Percentiles rank a stretch among this genome's conserved stretches.
These are phyloP conservation scores for Yamadazyma olivae DNA, from an alignment of 805 yeast genomes.

Conservation along the genomic window DNA sequence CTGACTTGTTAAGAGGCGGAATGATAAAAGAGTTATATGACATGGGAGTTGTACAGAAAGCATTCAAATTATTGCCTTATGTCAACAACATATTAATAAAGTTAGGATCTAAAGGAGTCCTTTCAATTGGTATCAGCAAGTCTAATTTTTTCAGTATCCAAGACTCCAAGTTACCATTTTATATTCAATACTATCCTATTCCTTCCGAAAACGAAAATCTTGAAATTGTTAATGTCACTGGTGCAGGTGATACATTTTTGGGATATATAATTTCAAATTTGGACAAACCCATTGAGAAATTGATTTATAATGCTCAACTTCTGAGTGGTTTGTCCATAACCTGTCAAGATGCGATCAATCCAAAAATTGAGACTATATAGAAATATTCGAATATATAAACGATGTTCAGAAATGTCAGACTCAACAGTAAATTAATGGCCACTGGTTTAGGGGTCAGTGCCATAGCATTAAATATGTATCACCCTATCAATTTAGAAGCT, in stretches of 20 bases:
- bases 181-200: constrained; percentile 60
- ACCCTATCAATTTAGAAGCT: constrained; percentile 10
- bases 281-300: neutral
- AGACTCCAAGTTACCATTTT: constrained; percentile 38
- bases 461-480: constrained; percentile 6
- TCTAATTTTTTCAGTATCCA: constrained; percentile 18
- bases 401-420: constrained; percentile 1
- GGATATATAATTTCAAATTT: constrained; percentile 54
- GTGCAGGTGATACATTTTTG: constrained; percentile 82
- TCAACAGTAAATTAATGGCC: neutral
- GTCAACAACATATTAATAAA: constrained; percentile 65
- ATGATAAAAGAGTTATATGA: constrained; percentile 23
- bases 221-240: constrained; percentile 65
- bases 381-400: neutral
- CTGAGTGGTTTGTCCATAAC: constrained; percentile 34
- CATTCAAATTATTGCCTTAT: constrained; percentile 71
- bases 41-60: constrained; percentile 59
- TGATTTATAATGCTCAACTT: constrained; percentile 33
- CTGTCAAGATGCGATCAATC: constrained; percentile 22
- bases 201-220: constrained; percentile 27
- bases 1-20: constrained; percentile 42
- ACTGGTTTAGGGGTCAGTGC: constrained; percentile 1
- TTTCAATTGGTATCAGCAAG: constrained; percentile 30
- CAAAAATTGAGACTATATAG: constrained; percentile 9
- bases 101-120: constrained; percentile 63